These are phyloP conservation scores for Rhinocladiella mackenziei DNA, from an alignment of 2,329 filamentous ascomycete species.

Conservation along the genomic window DNA sequence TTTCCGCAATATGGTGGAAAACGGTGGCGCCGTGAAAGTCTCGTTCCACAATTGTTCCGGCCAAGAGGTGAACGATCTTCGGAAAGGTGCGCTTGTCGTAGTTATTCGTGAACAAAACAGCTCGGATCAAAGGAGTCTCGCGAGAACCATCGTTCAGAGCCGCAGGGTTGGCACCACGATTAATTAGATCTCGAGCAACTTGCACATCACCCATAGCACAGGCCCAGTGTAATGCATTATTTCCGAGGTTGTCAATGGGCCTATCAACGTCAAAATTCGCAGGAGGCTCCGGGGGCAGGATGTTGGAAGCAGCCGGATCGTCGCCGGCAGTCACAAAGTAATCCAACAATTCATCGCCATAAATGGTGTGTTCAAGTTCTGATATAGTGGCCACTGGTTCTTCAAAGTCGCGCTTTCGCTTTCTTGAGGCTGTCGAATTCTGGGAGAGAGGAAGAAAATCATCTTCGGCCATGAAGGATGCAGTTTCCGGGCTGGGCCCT, in stretches of 20 bases:
- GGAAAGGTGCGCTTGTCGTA: constrained; percentile 91
- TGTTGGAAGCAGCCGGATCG: constrained; percentile 58
- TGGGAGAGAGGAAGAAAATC: constrained; percentile 70
- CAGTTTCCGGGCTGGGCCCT: constrained; percentile 75
- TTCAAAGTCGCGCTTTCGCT: constrained; percentile 71
- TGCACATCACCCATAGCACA: constrained; percentile 95
- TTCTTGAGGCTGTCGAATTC: constrained; percentile 54
- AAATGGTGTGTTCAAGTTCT: constrained; percentile 83
- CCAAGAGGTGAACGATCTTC: constrained; percentile 74
- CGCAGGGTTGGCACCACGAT: constrained; percentile 73
- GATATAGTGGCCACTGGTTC: constrained; percentile 43
- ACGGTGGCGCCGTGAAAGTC: constrained; percentile 82
- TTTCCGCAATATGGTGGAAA: constrained; percentile 89
- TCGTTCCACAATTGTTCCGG: constrained; percentile 72
- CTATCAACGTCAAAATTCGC: constrained; percentile 83
- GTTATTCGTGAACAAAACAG: constrained; percentile 94
- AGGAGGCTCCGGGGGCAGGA: constrained; percentile 69
- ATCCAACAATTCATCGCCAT: constrained; percentile 88
- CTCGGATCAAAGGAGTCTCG: constrained; percentile 91
- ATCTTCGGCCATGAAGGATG: constrained; percentile 80
- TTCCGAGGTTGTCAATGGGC: constrained; percentile 86
- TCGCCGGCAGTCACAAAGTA: constrained; percentile 89
- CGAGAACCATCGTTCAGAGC: constrained; percentile 69
- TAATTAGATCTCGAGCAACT: constrained; percentile 80
- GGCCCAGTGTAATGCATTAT: constrained; percentile 94